Evolutionary conservation across 2,329 filamentous ascomycete species (phyloP).

Genomic region (Aspergillus felis): DNA sequence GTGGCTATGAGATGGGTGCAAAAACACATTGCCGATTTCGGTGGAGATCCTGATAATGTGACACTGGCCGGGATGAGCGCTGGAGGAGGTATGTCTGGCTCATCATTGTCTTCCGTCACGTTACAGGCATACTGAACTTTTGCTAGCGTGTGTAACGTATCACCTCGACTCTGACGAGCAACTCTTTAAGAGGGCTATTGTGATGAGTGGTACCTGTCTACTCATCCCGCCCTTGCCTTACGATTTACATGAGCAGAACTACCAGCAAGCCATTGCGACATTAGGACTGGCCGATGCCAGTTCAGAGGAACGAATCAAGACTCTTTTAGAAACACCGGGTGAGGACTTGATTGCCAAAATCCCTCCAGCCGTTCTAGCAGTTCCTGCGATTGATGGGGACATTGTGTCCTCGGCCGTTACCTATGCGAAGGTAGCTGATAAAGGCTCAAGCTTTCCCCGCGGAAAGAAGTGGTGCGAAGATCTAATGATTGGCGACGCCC

Average conservation of each 20-base stretch:
- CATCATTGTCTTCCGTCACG: neutral
- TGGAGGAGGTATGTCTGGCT: slow-evolving; percentile 35
- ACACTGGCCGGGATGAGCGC: slow-evolving; percentile 48
- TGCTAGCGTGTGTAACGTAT: slow-evolving; percentile 27
- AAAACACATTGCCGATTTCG: slow-evolving; percentile 40
- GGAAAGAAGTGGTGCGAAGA: slow-evolving; percentile 45
- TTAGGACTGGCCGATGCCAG: slow-evolving; percentile 38
- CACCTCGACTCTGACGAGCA: slow-evolving; percentile 35
- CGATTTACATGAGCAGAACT: slow-evolving; percentile 39
- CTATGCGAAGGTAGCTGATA: slow-evolving; percentile 19
- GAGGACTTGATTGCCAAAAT: slow-evolving; percentile 42
- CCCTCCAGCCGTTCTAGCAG: slow-evolving; percentile 30
- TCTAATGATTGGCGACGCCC: slow-evolving; percentile 48
- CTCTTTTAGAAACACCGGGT: slow-evolving; percentile 38
- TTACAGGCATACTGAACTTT: slow-evolving; percentile 3
- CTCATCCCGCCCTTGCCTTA: slow-evolving; percentile 39
- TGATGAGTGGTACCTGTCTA: slow-evolving; percentile 44
- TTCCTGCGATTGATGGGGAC: slow-evolving; percentile 44
- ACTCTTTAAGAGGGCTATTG: slow-evolving; percentile 41
- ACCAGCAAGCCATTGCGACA: slow-evolving; percentile 37
- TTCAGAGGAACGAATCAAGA: slow-evolving; percentile 40
- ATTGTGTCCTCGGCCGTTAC: slow-evolving; percentile 30
- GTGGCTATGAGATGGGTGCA: slow-evolving; percentile 39
- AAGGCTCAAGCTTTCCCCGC: slow-evolving; percentile 29
- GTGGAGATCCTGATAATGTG: slow-evolving; percentile 39